Conservation (phyloP, 345 rosid species). For the Kandelia obovata region DNA sequence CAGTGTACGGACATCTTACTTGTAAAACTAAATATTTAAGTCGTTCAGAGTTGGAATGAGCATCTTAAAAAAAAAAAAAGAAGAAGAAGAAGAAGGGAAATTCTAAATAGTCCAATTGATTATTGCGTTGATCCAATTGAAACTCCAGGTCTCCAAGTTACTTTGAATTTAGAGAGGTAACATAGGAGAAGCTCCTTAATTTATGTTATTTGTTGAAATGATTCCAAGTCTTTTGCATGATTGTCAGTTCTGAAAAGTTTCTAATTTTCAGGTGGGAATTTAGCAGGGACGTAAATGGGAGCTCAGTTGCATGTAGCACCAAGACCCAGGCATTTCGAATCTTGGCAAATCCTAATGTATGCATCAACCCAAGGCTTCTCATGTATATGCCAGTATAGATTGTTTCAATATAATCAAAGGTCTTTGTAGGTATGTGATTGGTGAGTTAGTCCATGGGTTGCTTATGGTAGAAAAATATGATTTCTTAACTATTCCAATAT, state of each 20-base stretch:
- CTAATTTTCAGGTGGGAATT: constrained; percentile 35
- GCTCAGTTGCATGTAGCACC: constrained; percentile 29
- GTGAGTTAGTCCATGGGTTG: constrained; percentile 16
- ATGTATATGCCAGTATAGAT: constrained; percentile 24
- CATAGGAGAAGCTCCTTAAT: background rate
- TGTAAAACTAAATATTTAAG: too few species aligned
- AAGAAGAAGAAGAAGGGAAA: too few species aligned
- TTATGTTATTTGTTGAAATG: background rate
- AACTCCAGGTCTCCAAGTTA: too few species aligned
- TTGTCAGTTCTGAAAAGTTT: background rate
- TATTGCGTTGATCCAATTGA: too few species aligned
- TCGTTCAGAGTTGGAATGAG: too few species aligned
- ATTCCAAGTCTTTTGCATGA: background rate
- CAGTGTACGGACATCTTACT: too few species aligned
- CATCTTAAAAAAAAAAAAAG: too few species aligned
- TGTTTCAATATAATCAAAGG: constrained; percentile 34
- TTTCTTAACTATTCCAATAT: constrained; percentile 7
- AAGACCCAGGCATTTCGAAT: constrained; percentile 54
- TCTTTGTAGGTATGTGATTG: constrained; percentile 35
- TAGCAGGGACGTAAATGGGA: constrained; percentile 34
- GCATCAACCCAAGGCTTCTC: constrained; percentile 38
- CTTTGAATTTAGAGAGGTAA: too few species aligned
- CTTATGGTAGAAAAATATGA: constrained; percentile 9
- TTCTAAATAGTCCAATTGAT: too few species aligned
- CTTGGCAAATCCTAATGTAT: constrained; percentile 72